phyloP scores from a whole-genome alignment of 306 rosid species.

The Geum urbanum region DNA sequence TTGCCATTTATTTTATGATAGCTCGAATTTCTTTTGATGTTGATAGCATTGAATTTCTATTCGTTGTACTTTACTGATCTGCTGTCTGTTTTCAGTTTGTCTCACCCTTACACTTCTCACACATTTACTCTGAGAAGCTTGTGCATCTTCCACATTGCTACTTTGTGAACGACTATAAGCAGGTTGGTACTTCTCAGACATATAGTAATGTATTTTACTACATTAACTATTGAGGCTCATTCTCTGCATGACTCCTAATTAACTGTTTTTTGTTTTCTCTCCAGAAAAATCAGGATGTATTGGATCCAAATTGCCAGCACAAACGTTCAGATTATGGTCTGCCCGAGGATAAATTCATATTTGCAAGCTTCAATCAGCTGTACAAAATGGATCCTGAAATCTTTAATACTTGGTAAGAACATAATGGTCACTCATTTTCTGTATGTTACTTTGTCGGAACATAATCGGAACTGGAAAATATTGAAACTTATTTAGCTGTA shows the following conservation, averaged over 20 bases:
- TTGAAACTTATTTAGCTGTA: background rate
- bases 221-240: background rate
- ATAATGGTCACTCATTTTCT: slow-evolving; percentile 17
- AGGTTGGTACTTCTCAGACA: slow-evolving; percentile 45
- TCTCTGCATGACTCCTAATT: background rate
- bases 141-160: slow-evolving; percentile 98
- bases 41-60: background rate
- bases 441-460: too few species aligned
- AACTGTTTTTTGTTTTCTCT: slow-evolving; percentile 12
- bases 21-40: background rate
- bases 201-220: background rate
- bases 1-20: background rate
- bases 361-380: slow-evolving; percentile 94
- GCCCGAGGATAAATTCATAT: slow-evolving; percentile 85
- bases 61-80: background rate
- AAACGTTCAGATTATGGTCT: slow-evolving; percentile 85
- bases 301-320: slow-evolving; percentile 71
- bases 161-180: slow-evolving; percentile 95
- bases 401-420: slow-evolving; percentile 72
- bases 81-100: slow-evolving; percentile 62
- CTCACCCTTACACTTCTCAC: slow-evolving; percentile 67
- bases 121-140: slow-evolving; percentile 92
- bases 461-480: background rate
- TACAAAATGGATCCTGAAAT: slow-evolving; percentile 99
- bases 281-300: slow-evolving; percentile 90